Evolutionary conservation across 208 protist genomes (phyloP).

Genomic region (Leishmania mexicana): DNA sequence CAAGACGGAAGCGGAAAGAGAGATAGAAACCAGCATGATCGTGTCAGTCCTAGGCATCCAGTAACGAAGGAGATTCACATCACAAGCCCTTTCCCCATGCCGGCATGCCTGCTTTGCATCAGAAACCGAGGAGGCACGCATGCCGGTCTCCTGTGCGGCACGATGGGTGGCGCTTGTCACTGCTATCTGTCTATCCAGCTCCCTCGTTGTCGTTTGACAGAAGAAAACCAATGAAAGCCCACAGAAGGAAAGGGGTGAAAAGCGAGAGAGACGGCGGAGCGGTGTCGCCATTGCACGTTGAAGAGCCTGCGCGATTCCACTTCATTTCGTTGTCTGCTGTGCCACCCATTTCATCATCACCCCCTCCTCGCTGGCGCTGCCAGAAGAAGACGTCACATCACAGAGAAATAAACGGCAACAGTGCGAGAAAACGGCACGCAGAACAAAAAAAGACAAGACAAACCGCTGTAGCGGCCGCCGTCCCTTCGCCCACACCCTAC

Average conservation of each 20-base stretch:
- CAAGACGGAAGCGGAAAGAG: neutral
- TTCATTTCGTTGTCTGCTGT: neutral
- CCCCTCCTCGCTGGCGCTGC: neutral
- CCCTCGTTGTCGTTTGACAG: neutral
- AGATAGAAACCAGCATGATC: neutral
- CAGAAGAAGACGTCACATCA: too few species aligned
- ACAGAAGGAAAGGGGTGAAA: neutral
- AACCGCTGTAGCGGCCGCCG: neutral
- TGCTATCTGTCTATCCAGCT: neutral
- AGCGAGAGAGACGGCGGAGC: neutral
- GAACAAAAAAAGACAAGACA: neutral
- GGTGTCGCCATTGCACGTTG: neutral
- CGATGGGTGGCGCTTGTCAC: neutral
- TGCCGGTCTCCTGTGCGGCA: neutral
- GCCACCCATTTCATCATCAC: neutral
- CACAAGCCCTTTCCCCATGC: neutral
- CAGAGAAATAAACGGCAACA: neutral
- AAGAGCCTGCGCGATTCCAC: neutral
- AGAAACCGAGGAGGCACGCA: neutral
- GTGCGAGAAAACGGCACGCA: neutral
- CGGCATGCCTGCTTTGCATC: neutral
- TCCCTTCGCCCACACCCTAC: neutral
- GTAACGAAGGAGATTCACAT: neutral
- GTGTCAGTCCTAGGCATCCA: neutral
- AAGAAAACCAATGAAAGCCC: neutral